These are phyloP conservation scores for Ustilago trichophora DNA, from an alignment of 1,284 basidiomycete species.

Conservation along the genomic window DNA sequence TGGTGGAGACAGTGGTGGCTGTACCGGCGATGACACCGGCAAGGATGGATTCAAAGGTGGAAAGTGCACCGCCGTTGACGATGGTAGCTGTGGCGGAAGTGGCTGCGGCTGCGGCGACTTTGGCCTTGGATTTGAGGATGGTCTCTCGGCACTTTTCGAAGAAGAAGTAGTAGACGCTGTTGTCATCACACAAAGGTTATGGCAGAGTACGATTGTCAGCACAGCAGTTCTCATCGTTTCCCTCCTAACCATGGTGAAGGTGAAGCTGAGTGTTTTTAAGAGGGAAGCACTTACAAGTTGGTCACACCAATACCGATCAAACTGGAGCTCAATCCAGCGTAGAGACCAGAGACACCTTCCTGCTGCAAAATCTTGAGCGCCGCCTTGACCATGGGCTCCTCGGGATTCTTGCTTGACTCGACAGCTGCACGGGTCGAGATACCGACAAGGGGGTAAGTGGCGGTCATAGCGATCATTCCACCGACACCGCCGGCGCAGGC, in stretches of 20 bases:
- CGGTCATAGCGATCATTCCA: slow-evolving; percentile 74
- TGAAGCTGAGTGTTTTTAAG: neutral
- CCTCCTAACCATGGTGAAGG: neutral
- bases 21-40: slow-evolving; percentile 89
- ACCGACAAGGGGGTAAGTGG: slow-evolving; percentile 79
- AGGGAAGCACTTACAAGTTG: slow-evolving; percentile 73
- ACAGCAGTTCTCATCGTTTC: no score
- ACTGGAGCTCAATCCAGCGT: slow-evolving; percentile 86
- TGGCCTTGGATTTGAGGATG: slow-evolving; percentile 61
- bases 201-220: neutral
- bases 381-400: slow-evolving; percentile 71
- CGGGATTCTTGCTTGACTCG: slow-evolving; percentile 77
- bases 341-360: slow-evolving; percentile 86
- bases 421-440: slow-evolving; percentile 93
- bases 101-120: slow-evolving; percentile 69
- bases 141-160: slow-evolving; percentile 66
- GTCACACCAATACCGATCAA: slow-evolving; percentile 91
- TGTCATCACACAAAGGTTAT: neutral
- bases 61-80: slow-evolving; percentile 70
- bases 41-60: slow-evolving; percentile 86
- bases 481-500: slow-evolving; percentile 88
- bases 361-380: slow-evolving; percentile 80
- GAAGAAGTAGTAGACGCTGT: slow-evolving; percentile 68
- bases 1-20: slow-evolving; percentile 87
- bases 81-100: slow-evolving; percentile 55